A percentile compares a stretch with the other conserved stretches of the same genome.
These are phyloP conservation scores for Sporothrix brasiliensis DNA, from an alignment of 2,329 filamentous ascomycete species.

Conservation along the genomic window DNA sequence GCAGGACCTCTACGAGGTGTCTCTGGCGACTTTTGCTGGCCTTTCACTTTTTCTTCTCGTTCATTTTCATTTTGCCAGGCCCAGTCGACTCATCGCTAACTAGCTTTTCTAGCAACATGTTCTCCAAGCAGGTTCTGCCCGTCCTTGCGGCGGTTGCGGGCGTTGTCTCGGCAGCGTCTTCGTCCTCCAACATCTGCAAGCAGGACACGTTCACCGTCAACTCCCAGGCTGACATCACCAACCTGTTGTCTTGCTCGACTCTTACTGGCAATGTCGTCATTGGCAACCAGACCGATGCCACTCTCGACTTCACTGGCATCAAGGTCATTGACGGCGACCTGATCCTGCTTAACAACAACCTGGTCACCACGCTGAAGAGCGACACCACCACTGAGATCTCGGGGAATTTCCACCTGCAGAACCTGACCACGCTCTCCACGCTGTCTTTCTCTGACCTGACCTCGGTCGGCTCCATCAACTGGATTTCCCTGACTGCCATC, in stretches of 20 bases:
- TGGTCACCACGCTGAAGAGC: conserved; percentile 64
- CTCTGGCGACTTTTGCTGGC: background rate
- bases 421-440: conserved; percentile 68
- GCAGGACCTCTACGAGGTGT: background rate
- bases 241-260: conserved; percentile 65
- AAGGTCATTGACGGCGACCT: conserved; percentile 61
- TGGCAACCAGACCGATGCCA: conserved; percentile 56
- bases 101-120: conserved; percentile 46
- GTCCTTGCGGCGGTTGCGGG: conserved; percentile 48
- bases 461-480: conserved; percentile 67
- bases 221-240: conserved; percentile 63
- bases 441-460: conserved; percentile 69
- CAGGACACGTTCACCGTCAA: conserved; percentile 58
- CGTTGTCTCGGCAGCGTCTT: conserved; percentile 46
- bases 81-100: background rate
- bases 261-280: conserved; percentile 71
- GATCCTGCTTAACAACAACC: conserved; percentile 61
- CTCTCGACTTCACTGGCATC: conserved; percentile 64
- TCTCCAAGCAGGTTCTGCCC: conserved; percentile 48
- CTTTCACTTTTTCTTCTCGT: background rate
- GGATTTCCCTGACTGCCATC: conserved; percentile 69
- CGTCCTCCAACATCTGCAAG: conserved; percentile 38
- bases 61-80: background rate
- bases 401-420: conserved; percentile 69
- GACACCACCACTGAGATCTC: conserved; percentile 65